Percentiles rank a stretch among this genome's conserved stretches.
Evolutionary conservation across 208 protist species (phyloP).

Genomic region (Trypanosoma cruzi): DNA sequence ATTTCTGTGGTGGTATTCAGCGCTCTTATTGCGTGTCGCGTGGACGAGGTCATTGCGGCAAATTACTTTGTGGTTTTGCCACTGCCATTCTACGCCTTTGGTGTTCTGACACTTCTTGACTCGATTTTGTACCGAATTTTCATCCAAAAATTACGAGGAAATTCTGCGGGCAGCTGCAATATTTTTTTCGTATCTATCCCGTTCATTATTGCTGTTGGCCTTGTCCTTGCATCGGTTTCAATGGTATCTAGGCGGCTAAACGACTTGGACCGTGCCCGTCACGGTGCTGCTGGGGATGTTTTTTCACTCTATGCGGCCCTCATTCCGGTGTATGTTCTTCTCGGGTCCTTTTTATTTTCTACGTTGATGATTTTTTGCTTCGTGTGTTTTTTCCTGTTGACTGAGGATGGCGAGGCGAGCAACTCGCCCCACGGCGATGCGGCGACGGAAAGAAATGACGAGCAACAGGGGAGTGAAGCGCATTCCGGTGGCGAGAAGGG

Average conservation of each 20-base stretch:
- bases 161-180: background rate
- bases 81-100: constrained; percentile 46
- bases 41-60: constrained; percentile 59
- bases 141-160: background rate
- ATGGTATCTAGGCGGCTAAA: constrained; percentile 72
- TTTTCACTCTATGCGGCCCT: constrained; percentile 37
- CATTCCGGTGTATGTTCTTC: constrained; percentile 63
- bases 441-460: background rate
- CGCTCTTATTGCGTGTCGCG: constrained; percentile 64
- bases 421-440: background rate
- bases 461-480: background rate
- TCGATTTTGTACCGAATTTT: background rate
- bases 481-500: background rate
- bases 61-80: constrained; percentile 77
- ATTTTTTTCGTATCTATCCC: constrained; percentile 11
- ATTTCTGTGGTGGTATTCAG: constrained; percentile 44
- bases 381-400: background rate
- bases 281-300: constrained; percentile 24
- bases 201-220: constrained; percentile 23
- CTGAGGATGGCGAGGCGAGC: background rate
- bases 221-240: constrained; percentile 43
- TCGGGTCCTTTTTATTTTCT: constrained; percentile 15
- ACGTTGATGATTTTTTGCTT: background rate
- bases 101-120: constrained; percentile 42
- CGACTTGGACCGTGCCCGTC: constrained; percentile 32